Evolutionary conservation across 2,329 filamentous ascomycete genomes (phyloP).

Genomic region (Graphilbum sp.): DNA sequence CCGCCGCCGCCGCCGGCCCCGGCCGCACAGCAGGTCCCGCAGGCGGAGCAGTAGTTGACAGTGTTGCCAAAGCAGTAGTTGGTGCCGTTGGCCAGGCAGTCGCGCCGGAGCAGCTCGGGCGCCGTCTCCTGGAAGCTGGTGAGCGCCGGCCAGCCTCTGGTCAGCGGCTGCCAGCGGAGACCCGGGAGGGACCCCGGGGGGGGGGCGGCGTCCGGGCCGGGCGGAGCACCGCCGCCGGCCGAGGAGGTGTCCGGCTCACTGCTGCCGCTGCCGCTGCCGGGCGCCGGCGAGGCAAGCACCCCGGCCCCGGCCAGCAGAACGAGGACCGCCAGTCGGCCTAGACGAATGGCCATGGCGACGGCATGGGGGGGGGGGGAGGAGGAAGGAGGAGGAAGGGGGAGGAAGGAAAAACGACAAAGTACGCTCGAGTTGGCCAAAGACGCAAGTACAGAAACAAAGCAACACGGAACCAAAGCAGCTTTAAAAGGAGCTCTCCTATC

Average conservation of each 20-base stretch:
- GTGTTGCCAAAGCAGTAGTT: constrained; percentile 17
- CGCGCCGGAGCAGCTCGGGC: constrained; percentile 9
- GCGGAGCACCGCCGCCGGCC: no score
- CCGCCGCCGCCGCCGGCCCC: constrained; percentile 6
- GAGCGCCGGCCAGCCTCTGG: constrained; percentile 10
- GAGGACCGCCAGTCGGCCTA: neutral
- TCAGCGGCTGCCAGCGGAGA: constrained; percentile 3
- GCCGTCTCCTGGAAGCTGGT: constrained; percentile 5
- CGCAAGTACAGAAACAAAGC: no score
- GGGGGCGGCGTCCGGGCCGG: no score
- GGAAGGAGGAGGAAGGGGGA: neutral
- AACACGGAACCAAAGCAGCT: neutral
- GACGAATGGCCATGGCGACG: neutral
- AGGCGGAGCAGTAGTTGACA: constrained; percentile 13
- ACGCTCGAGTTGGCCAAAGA: neutral
- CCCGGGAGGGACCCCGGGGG: no score
- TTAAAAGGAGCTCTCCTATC: no score
- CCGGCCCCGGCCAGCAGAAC: neutral
- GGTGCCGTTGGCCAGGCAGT: constrained; percentile 17
- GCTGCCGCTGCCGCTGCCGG: no score
- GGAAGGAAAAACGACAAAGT: neutral
- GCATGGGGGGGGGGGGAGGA: neutral
- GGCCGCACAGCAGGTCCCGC: constrained; percentile 15
- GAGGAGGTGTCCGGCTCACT: no score
- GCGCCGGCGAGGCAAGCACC: no score